phyloP scores from a whole-genome alignment of 805 yeast genomes.

The Wickerhamiella allomyrinae region DNA sequence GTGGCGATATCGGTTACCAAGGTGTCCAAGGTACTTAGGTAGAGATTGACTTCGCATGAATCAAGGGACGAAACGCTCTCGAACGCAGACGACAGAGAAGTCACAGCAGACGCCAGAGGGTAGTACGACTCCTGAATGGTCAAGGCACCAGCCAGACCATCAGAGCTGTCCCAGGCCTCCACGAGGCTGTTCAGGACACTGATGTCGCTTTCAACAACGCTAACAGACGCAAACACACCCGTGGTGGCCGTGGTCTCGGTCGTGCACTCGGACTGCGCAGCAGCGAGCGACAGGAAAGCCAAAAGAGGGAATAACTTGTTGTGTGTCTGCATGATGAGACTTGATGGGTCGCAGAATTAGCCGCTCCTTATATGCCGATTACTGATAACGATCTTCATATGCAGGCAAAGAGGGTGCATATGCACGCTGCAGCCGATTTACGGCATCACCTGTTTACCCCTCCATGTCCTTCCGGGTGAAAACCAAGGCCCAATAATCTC shows the following conservation, averaged over 20 bases:
- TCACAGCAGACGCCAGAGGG: conserved; percentile 14
- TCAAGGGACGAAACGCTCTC: conserved; percentile 7
- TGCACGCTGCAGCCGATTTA: background rate
- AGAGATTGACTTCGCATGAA: conserved; percentile 9
- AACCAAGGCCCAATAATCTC: too few species aligned
- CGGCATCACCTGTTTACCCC: background rate
- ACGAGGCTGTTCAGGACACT: conserved; percentile 7
- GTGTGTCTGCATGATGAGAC: background rate
- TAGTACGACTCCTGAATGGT: conserved; percentile 18
- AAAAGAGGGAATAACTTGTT: background rate
- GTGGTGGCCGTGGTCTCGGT: background rate
- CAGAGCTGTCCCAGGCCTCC: conserved; percentile 7
- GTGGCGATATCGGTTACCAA: conserved; percentile 11
- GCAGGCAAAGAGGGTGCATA: background rate
- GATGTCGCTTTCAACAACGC: background rate
- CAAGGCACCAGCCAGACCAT: conserved; percentile 21
- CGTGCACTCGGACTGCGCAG: background rate
- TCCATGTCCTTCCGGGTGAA: too few species aligned
- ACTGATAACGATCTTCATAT: background rate
- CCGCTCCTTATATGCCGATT: background rate
- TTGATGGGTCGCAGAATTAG: background rate
- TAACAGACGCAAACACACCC: background rate
- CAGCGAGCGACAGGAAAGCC: background rate
- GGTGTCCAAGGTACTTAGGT: conserved; percentile 4
- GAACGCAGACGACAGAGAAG: conserved; percentile 7